phyloP scores from a whole-genome alignment of 441 rosid genomes.

The Croton setiger region DNA sequence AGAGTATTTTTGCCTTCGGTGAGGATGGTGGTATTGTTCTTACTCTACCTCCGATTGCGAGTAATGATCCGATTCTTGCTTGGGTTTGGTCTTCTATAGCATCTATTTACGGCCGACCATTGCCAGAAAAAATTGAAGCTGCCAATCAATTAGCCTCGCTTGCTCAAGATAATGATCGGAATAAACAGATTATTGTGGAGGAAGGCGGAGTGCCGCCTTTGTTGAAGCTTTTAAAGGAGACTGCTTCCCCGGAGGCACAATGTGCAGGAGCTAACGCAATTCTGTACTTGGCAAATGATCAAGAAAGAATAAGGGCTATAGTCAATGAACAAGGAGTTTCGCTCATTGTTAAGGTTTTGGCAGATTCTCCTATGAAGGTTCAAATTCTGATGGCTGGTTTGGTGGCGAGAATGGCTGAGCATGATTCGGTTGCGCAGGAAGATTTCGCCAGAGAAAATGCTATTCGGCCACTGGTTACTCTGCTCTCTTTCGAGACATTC shows the following conservation, averaged over 20 bases:
- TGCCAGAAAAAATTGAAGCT: slow-evolving; percentile 45
- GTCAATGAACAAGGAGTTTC: slow-evolving; percentile 41
- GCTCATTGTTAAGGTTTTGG: slow-evolving; percentile 42
- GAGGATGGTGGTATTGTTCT: slow-evolving; percentile 31
- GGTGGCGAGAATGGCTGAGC: slow-evolving; percentile 52
- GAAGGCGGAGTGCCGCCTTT: slow-evolving; percentile 54
- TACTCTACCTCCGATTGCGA: slow-evolving; percentile 61
- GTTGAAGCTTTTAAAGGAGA: slow-evolving; percentile 50
- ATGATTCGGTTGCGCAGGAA: slow-evolving; percentile 41
- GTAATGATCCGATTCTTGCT: slow-evolving; percentile 66
- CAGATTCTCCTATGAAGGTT: slow-evolving; percentile 47
- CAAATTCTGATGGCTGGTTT: slow-evolving; percentile 41
- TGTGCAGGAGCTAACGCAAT: slow-evolving; percentile 45
- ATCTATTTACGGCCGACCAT: slow-evolving; percentile 34
- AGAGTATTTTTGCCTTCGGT: slow-evolving; percentile 36
- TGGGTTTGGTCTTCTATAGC: slow-evolving; percentile 68
- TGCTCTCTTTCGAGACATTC: slow-evolving; percentile 45
- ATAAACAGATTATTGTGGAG: slow-evolving; percentile 54
- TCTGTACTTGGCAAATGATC: slow-evolving; percentile 34
- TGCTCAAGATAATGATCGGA: slow-evolving; percentile 52
- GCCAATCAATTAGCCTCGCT: slow-evolving; percentile 50
- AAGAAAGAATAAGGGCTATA: slow-evolving; percentile 39
- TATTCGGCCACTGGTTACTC: slow-evolving; percentile 45
- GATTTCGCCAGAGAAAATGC: slow-evolving; percentile 55
- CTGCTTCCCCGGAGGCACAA: slow-evolving; percentile 45